Conservation (phyloP, 2,329 filamentous ascomycete species). For the Verticillium isaacii region DNA sequence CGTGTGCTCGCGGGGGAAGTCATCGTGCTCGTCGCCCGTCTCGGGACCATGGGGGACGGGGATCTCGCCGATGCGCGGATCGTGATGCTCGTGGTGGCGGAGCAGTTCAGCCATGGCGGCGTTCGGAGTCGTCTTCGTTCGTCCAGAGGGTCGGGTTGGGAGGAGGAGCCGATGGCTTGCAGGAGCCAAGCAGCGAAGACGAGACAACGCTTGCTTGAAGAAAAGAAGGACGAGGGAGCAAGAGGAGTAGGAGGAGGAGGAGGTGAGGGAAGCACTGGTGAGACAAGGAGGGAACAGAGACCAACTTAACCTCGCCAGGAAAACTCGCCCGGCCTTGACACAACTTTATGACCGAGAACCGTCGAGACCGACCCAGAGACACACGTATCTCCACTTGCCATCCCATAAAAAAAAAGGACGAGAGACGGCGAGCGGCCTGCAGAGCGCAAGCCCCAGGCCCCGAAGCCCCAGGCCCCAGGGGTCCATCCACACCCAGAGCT, state of each 20-base stretch:
- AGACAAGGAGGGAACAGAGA: neutral
- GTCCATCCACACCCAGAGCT: neutral
- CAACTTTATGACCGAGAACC: neutral
- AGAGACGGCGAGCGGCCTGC: neutral
- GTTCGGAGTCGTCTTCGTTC: neutral
- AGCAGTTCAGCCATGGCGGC: conserved; percentile 28
- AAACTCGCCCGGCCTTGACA: neutral
- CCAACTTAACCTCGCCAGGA: neutral
- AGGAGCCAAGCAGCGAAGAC: neutral
- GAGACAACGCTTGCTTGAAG: neutral
- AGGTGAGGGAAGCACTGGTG: neutral
- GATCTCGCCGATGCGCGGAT: conserved; percentile 43
- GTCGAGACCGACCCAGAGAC: neutral
- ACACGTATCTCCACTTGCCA: neutral
- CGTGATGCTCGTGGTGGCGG: conserved; percentile 33
- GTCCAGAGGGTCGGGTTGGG: neutral
- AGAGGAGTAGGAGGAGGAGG: neutral
- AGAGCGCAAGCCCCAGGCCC: too few relatives aligned
- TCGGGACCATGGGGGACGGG: conserved; percentile 50
- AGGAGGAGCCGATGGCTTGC: neutral
- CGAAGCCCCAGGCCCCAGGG: neutral
- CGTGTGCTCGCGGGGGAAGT: conserved; percentile 37
- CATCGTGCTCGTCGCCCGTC: conserved; percentile 44
- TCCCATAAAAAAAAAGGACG: neutral
- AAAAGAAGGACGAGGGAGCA: neutral